Percentiles rank a stretch among this genome's conserved stretches.
Evolutionary conservation across 2,329 filamentous ascomycete species (phyloP).

Genomic region (Helicocarpus griseus): DNA sequence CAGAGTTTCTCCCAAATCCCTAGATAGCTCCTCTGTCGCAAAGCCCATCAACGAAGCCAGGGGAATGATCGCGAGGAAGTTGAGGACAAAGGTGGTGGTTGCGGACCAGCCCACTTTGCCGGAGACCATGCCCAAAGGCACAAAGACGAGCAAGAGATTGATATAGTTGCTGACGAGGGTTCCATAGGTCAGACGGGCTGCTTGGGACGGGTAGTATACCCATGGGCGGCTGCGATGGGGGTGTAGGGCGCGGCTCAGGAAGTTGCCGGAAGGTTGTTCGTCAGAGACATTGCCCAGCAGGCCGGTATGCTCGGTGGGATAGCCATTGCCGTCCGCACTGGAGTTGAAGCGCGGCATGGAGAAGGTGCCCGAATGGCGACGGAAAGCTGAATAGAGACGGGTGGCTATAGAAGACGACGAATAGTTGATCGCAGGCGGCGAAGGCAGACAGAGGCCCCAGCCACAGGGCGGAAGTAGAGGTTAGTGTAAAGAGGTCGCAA

Average conservation of each 20-base stretch:
- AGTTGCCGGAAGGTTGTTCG: conserved; percentile 4
- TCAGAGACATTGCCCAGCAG: conserved; percentile 7
- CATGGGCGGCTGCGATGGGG: conserved; percentile 27
- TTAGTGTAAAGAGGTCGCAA: neutral
- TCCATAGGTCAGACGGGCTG: conserved; percentile 32
- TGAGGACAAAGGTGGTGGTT: conserved; percentile 50
- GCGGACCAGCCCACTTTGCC: conserved; percentile 51
- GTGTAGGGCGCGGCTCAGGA: conserved; percentile 3
- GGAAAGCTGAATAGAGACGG: conserved; percentile 12
- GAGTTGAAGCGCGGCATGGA: conserved; percentile 6
- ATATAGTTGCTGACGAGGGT: conserved; percentile 43
- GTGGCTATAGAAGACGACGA: neutral
- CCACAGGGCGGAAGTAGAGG: conserved; percentile 1
- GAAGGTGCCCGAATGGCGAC: conserved; percentile 5
- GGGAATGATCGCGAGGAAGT: conserved; percentile 56
- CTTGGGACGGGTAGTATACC: conserved; percentile 31
- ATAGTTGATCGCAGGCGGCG: neutral
- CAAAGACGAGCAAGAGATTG: conserved; percentile 54
- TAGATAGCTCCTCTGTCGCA: conserved; percentile 54
- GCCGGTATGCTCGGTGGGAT: conserved; percentile 8
- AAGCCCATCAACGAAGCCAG: conserved; percentile 54
- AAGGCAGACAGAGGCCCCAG: neutral
- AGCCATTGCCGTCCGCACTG: conserved; percentile 5
- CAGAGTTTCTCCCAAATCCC: conserved; percentile 51
- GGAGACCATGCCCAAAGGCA: conserved; percentile 54